Conservation (phyloP, 352 stramenopile genomes). For the Phytopythium litorale region DNA sequence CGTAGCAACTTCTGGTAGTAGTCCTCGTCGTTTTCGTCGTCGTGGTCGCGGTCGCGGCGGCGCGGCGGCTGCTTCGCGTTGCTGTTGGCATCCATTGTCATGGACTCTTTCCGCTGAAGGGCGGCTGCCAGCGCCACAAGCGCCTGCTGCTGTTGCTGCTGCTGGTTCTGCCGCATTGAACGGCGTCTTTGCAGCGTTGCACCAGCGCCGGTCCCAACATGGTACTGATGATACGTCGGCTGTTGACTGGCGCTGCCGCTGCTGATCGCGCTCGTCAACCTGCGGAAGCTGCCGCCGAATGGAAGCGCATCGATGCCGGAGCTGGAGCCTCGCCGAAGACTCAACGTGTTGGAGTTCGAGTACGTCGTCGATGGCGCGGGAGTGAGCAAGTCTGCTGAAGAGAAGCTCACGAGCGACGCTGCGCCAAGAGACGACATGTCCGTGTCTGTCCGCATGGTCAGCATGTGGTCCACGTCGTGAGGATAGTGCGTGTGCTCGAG, state of each 20-base stretch:
- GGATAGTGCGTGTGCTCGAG: slow-evolving; percentile 53
- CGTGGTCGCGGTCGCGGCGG: slow-evolving; percentile 12
- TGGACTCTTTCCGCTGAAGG: slow-evolving; percentile 3
- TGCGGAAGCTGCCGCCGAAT: neutral
- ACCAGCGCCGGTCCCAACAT: neutral
- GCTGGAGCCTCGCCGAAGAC: slow-evolving; percentile 14
- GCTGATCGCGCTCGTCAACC: slow-evolving; percentile 6
- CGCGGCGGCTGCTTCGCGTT: slow-evolving; percentile 19
- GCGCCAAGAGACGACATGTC: slow-evolving; percentile 36
- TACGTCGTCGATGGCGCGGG: slow-evolving; percentile 22
- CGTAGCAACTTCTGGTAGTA: slow-evolving; percentile 67
- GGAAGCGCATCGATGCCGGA: neutral
- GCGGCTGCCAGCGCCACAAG: slow-evolving; percentile 2
- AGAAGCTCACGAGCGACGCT: slow-evolving; percentile 45
- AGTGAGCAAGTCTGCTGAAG: slow-evolving; percentile 31
- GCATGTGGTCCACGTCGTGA: slow-evolving; percentile 13
- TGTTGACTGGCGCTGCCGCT: slow-evolving; percentile 2
- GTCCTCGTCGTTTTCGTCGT: slow-evolving; percentile 38
- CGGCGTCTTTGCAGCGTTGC: neutral
- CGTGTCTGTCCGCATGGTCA: slow-evolving; percentile 8
- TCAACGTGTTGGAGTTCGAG: slow-evolving; percentile 12
- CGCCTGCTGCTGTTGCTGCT: slow-evolving; percentile 6
- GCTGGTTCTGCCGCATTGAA: slow-evolving; percentile 3
- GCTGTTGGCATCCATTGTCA: neutral
- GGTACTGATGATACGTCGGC: slow-evolving; percentile 1